Conservation (phyloP, 1,284 basidiomycete species). For the Tilletia indica region DNA sequence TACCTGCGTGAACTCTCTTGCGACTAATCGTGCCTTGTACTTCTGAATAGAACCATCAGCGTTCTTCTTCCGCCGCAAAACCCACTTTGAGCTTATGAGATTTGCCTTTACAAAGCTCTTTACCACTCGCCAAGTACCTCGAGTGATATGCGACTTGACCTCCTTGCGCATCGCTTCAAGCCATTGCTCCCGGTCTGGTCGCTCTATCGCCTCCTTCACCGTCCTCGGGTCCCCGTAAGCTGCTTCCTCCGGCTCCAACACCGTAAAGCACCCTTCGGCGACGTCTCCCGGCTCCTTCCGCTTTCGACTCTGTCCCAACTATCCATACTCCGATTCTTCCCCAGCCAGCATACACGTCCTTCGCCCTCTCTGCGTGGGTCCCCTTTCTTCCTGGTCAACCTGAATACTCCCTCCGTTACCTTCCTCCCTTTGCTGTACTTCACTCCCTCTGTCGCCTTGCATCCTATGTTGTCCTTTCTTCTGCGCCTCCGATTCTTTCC, state of each 20-base stretch:
- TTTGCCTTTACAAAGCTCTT: constrained; percentile 1
- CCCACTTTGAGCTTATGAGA: constrained; percentile 21
- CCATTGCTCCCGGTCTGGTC: constrained; percentile 1
- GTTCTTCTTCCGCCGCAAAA: constrained; percentile 5
- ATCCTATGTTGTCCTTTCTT: too few species aligned
- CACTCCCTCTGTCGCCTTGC: too few species aligned
- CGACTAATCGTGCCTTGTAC: constrained; percentile 22
- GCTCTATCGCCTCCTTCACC: background rate
- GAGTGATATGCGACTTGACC: background rate
- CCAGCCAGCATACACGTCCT: background rate
- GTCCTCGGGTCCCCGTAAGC: background rate
- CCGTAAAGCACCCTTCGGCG: background rate
- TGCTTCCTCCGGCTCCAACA: background rate
- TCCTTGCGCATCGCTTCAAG: constrained; percentile 2
- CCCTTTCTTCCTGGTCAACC: too few species aligned
- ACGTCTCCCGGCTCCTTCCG: background rate
- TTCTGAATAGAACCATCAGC: constrained; percentile 17
- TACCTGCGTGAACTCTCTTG: constrained; percentile 21
- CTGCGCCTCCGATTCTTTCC: too few species aligned
- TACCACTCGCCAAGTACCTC: background rate
- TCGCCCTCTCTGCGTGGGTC: background rate
- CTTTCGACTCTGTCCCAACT: background rate
- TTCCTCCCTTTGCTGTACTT: background rate
- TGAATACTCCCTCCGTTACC: background rate
- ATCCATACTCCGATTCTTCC: background rate